Percentiles rank a stretch among this genome's conserved stretches.
Evolutionary conservation across 306 rosid species (phyloP).

Genomic region (Hippophae gyantsensis): DNA sequence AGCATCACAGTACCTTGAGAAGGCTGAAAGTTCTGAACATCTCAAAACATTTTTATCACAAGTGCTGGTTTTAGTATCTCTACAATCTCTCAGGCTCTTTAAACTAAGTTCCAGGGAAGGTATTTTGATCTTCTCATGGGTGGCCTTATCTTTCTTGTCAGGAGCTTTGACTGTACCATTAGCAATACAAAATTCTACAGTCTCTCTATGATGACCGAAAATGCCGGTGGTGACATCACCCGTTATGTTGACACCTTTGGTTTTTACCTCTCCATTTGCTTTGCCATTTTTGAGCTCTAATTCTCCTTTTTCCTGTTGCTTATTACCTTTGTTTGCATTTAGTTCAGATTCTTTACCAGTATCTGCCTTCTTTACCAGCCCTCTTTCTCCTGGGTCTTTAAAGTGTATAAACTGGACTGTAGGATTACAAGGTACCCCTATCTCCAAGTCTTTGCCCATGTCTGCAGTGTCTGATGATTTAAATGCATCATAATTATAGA

Average conservation of each 20-base stretch:
- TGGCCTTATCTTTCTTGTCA: slow-evolving; percentile 1
- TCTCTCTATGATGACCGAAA: slow-evolving; percentile 30
- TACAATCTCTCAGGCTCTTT: slow-evolving; percentile 36
- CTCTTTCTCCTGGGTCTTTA: slow-evolving; percentile 8
- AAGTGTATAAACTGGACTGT: slow-evolving; percentile 1
- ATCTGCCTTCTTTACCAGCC: slow-evolving; percentile 2
- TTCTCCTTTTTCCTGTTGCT: slow-evolving; percentile 22
- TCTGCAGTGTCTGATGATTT: slow-evolving; percentile 27
- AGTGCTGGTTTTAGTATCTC: slow-evolving; percentile 28
- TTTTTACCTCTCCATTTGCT: slow-evolving; percentile 12
- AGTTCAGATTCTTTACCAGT: slow-evolving; percentile 14
- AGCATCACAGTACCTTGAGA: slow-evolving; percentile 41
- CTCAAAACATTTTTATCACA: slow-evolving; percentile 42
- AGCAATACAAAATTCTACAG: slow-evolving; percentile 28
- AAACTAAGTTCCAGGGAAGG: slow-evolving; percentile 47
- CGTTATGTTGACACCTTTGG: slow-evolving; percentile 10
- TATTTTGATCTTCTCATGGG: slow-evolving; percentile 19
- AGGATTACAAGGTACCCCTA: slow-evolving; percentile 25
- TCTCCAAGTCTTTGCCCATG: slow-evolving; percentile 43
- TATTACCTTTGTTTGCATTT: slow-evolving; percentile 15
- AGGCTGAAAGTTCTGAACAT: slow-evolving; percentile 49
- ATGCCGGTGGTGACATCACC: slow-evolving; percentile 21
- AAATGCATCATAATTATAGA: not conserved
- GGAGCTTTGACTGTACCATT: slow-evolving; percentile 6
- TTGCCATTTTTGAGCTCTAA: slow-evolving; percentile 26